phyloP scores from a whole-genome alignment of 371 early-diverging fungal species.

The Rhizomucor pusillus region DNA sequence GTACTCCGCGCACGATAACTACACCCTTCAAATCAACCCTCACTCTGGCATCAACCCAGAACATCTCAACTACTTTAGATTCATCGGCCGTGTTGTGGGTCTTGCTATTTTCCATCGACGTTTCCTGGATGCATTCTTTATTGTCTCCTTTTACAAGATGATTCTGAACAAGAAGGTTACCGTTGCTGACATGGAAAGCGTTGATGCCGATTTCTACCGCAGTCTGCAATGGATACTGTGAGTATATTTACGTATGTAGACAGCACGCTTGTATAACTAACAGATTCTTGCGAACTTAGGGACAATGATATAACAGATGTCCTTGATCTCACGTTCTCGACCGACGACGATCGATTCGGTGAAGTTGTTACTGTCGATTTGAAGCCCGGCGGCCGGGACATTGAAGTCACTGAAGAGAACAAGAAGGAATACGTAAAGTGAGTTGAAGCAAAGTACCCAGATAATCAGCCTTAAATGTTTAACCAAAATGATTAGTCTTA shows the following conservation, averaged over 20 bases:
- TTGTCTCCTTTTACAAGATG: slow-evolving; percentile 95
- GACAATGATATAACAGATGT: slow-evolving; percentile 89
- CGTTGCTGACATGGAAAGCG: slow-evolving; percentile 92
- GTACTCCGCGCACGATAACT: slow-evolving; percentile 95
- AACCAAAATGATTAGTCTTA: slow-evolving; percentile 39
- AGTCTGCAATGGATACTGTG: slow-evolving; percentile 93
- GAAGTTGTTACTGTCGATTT: slow-evolving; percentile 89
- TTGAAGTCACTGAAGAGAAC: slow-evolving; percentile 95
- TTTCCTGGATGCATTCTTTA: slow-evolving; percentile 95
- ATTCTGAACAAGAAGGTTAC: slow-evolving; percentile 86
- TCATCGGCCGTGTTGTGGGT: slow-evolving; percentile 97
- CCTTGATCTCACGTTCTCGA: slow-evolving; percentile 87
- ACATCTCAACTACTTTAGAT: slow-evolving; percentile 97
- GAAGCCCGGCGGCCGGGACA: slow-evolving; percentile 86
- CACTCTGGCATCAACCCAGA: slow-evolving; percentile 96
- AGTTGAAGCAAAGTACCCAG: slow-evolving; percentile 5
- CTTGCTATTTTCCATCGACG: slow-evolving; percentile 96
- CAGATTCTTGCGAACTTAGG: slow-evolving; percentile 20
- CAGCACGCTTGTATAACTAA: neutral
- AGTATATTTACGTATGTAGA: slow-evolving; percentile 11
- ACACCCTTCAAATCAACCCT: slow-evolving; percentile 96
- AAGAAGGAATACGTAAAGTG: slow-evolving; percentile 94
- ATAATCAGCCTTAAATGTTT: neutral
- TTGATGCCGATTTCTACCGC: slow-evolving; percentile 92
- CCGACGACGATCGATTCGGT: slow-evolving; percentile 94